phyloP scores from a whole-genome alignment of 2,329 filamentous ascomycete species.

The Phaeosphaeria sp. region DNA sequence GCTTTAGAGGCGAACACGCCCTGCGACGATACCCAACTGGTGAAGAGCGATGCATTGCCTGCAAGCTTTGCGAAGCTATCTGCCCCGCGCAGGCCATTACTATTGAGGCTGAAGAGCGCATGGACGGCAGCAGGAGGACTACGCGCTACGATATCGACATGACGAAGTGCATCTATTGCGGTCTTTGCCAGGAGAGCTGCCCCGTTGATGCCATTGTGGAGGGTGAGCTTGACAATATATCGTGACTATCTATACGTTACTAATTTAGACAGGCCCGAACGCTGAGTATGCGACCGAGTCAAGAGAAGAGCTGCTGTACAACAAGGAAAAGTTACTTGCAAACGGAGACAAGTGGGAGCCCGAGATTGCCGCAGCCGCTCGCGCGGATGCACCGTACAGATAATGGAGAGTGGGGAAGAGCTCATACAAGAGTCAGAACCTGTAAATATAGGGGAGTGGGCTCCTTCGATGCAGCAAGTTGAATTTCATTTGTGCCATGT shows the following conservation, averaged over 20 bases:
- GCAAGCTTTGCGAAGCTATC: constrained; percentile 98
- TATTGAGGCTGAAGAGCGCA: constrained; percentile 97
- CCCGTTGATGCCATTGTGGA: constrained; percentile 94
- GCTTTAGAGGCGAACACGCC: constrained; percentile 98
- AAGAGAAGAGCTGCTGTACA: constrained; percentile 94
- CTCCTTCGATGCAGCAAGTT: constrained; percentile 22
- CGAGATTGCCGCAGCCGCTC: constrained; percentile 88
- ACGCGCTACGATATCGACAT: constrained; percentile 99
- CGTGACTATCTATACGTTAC: background rate
- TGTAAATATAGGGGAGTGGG: constrained; percentile 43
- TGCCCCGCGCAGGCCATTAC: constrained; percentile 99
- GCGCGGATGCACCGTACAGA: constrained; percentile 84
- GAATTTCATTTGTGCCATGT: constrained; percentile 29
- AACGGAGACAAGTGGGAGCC: constrained; percentile 87
- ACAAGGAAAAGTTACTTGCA: constrained; percentile 91
- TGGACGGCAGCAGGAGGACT: constrained; percentile 91
- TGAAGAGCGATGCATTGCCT: constrained; percentile 98
- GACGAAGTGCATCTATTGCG: constrained; percentile 99
- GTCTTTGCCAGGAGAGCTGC: constrained; percentile 98
- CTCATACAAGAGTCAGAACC: background rate
- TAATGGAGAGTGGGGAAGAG: constrained; percentile 29
- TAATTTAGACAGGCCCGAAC: constrained; percentile 63
- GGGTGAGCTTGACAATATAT: constrained; percentile 54
- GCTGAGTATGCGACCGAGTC: constrained; percentile 78
- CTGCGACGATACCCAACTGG: constrained; percentile 94